Percentiles rank a stretch among this genome's conserved stretches.
These are phyloP conservation scores for Termitomyces sp. DNA, from an alignment of 768 basidiomycete species.

Conservation along the genomic window DNA sequence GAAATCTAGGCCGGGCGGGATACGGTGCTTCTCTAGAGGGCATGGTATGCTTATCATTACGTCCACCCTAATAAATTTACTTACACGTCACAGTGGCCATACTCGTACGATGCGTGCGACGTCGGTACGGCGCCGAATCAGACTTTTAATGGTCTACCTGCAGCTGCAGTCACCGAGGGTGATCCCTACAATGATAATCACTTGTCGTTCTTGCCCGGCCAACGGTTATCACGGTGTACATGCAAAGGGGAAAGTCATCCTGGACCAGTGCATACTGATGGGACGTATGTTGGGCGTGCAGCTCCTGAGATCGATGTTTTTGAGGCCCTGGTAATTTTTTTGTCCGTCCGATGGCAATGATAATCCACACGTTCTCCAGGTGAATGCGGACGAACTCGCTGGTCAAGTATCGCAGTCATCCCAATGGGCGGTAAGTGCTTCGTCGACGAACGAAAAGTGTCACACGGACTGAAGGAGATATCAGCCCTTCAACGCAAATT, in stretches of 20 bases:
- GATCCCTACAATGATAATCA: slow-evolving; percentile 33
- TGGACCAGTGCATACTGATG: slow-evolving; percentile 70
- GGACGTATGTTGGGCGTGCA: slow-evolving; percentile 71
- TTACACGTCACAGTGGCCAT: slow-evolving; percentile 57
- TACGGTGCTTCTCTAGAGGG: slow-evolving; percentile 84
- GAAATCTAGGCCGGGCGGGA: slow-evolving; percentile 68
- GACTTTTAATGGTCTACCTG: slow-evolving; percentile 62
- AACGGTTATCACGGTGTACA: slow-evolving; percentile 81
- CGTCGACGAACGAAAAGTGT: not conserved
- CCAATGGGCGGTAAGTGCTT: slow-evolving; percentile 69
- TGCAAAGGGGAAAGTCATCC: slow-evolving; percentile 80
- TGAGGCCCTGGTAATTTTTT: slow-evolving; percentile 57
- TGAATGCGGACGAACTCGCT: slow-evolving; percentile 34
- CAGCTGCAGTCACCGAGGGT: slow-evolving; percentile 55
- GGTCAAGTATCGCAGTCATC: slow-evolving; percentile 78
- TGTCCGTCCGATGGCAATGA: not conserved
- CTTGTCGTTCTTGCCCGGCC: slow-evolving; percentile 76
- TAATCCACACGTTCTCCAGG: slow-evolving; percentile 25
- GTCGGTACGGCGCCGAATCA: slow-evolving; percentile 83
- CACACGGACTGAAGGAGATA: not conserved
- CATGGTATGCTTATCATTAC: slow-evolving; percentile 37
- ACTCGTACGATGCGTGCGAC: slow-evolving; percentile 79
- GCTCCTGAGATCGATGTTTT: slow-evolving; percentile 92
- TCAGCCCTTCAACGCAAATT: slow-evolving; percentile 72
- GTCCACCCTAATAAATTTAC: not conserved